A percentile compares a stretch with the other conserved stretches of the same genome.
Conservation (phyloP, 768 basidiomycete genomes). For the Amanita rubescens region DNA sequence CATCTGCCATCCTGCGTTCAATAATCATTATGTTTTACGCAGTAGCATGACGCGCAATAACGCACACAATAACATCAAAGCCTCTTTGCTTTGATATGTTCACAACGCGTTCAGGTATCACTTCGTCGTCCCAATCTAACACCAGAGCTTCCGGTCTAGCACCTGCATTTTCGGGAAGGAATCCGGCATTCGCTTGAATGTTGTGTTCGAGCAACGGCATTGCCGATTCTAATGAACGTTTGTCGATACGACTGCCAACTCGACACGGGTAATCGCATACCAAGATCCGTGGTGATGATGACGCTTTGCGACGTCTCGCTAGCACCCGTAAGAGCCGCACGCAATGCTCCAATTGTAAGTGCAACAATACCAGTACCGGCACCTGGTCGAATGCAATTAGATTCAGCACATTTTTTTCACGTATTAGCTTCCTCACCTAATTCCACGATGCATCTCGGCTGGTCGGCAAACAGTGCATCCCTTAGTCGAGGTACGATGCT, state of each 20-base stretch:
- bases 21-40: not conserved
- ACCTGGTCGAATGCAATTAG: constrained; percentile 34
- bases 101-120: constrained; percentile 38
- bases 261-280: constrained; percentile 33
- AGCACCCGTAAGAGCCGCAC: constrained; percentile 25
- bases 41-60: constrained; percentile 4
- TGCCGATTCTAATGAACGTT: constrained; percentile 52
- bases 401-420: not conserved
- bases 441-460: constrained; percentile 49
- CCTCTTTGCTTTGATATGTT: constrained; percentile 20
- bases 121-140: constrained; percentile 73
- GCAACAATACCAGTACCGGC: constrained; percentile 83
- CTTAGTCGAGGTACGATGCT: constrained; percentile 15
- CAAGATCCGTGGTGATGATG: constrained; percentile 66
- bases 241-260: not conserved
- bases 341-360: constrained; percentile 52
- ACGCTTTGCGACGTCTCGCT: constrained; percentile 12
- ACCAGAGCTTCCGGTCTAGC: constrained; percentile 25
- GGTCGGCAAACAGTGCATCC: constrained; percentile 31
- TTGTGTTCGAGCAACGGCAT: constrained; percentile 75
- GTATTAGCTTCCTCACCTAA: constrained; percentile 45
- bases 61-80: constrained; percentile 68
- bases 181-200: constrained; percentile 36
- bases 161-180: constrained; percentile 22
- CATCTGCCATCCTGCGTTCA: constrained; percentile 79